phyloP scores from a whole-genome alignment of 1,139 yeast genomes.

The Blastobotrys arbuscula region DNA sequence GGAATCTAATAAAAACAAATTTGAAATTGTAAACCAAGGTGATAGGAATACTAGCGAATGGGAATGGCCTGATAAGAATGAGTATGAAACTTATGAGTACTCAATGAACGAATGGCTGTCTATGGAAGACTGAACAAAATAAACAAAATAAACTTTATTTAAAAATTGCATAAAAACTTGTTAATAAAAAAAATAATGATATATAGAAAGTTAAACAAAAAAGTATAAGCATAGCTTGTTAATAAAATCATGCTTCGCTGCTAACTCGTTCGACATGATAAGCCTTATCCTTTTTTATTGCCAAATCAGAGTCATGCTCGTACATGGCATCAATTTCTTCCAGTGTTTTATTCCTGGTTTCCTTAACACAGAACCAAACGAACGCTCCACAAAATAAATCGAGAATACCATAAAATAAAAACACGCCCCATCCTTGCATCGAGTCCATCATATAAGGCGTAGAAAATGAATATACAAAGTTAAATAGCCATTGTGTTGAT shows the following conservation, averaged over 20 bases:
- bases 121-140: too few relatives aligned
- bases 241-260: not conserved
- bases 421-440: conserved; percentile 8
- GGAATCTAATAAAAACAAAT: not conserved
- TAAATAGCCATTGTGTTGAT: conserved; percentile 8
- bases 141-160: too few relatives aligned
- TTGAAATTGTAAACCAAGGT: not conserved
- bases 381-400: conserved; percentile 7
- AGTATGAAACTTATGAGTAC: not conserved
- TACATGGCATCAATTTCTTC: conserved; percentile 11
- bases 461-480: conserved; percentile 7
- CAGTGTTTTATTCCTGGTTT: conserved; percentile 9
- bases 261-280: not conserved
- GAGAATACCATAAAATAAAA: conserved; percentile 10
- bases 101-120: not conserved
- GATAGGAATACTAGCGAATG: not conserved
- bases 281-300: not conserved
- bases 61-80: not conserved
- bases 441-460: conserved; percentile 11
- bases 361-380: conserved; percentile 9
- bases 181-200: too few relatives aligned
- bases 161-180: too few relatives aligned
- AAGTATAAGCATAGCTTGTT: too few relatives aligned
- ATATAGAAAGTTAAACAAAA: too few relatives aligned
- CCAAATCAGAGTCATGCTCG: conserved; percentile 1